Conservation (phyloP, 2,329 filamentous ascomycete genomes). For the Coleophoma eucalyptorum region DNA sequence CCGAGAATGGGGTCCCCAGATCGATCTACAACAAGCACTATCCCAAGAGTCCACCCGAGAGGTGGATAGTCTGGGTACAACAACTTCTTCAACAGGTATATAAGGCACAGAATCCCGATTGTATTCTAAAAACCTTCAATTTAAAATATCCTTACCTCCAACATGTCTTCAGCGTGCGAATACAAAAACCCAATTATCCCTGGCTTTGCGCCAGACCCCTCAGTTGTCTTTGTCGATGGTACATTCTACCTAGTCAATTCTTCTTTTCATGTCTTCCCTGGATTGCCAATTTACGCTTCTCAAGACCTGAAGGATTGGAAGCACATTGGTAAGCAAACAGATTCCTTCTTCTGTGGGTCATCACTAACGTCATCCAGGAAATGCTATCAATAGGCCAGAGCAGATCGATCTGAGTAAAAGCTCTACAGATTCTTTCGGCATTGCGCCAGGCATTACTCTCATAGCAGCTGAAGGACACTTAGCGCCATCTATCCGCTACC, state of each 20-base stretch:
- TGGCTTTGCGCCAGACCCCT: constrained; percentile 29
- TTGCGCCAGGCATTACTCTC: constrained; percentile 12
- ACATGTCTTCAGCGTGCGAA: background rate
- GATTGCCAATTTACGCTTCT: constrained; percentile 37
- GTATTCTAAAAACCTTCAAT: too few relatives aligned
- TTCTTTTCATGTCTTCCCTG: constrained; percentile 56
- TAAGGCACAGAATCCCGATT: too few relatives aligned
- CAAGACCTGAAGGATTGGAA: constrained; percentile 24
- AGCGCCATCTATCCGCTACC: constrained; percentile 29
- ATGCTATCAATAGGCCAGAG: constrained; percentile 34
- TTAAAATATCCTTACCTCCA: too few relatives aligned
- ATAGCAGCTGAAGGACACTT: constrained; percentile 30
- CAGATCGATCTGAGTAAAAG: constrained; percentile 33
- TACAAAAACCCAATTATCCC: constrained; percentile 25
- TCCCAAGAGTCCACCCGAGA: too few relatives aligned
- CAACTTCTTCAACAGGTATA: too few relatives aligned
- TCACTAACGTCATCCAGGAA: constrained; percentile 16
- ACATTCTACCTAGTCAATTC: constrained; percentile 43
- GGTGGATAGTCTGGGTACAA: too few relatives aligned
- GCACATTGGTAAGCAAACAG: constrained; percentile 10
- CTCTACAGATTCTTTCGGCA: constrained; percentile 4
- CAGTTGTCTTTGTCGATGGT: constrained; percentile 22
- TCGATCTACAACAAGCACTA: too few relatives aligned
- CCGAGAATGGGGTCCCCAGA: too few relatives aligned
- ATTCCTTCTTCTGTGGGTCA: background rate